Conservation (phyloP, 805 yeast species). For the Myxozyma udenii region DNA sequence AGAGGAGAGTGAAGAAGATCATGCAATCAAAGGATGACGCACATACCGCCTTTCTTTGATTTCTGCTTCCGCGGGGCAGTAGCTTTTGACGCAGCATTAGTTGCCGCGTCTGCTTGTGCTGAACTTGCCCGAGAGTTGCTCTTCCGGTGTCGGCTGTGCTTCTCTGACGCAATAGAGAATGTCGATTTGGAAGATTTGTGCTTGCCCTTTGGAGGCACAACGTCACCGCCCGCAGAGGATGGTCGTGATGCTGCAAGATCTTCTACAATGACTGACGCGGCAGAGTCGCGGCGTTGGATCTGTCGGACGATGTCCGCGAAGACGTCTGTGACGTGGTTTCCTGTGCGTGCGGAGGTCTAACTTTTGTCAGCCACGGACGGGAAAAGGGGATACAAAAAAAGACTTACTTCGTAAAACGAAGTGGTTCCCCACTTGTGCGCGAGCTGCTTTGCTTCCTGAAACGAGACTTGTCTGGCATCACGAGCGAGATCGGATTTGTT, state of each 20-base stretch:
- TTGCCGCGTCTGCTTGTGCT: constrained; percentile 7
- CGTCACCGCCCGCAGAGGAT: constrained; percentile 1
- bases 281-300: constrained; percentile 69
- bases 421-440: constrained; percentile 23
- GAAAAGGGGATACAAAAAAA: background rate
- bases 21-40: constrained; percentile 15
- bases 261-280: constrained; percentile 15
- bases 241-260: background rate
- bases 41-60: constrained; percentile 9
- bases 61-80: constrained; percentile 2
- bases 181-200: constrained; percentile 1
- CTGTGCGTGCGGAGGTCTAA: constrained; percentile 27
- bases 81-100: constrained; percentile 1
- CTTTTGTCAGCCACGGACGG: background rate
- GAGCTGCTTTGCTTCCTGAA: constrained; percentile 21
- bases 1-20: too few species aligned
- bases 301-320: constrained; percentile 49
- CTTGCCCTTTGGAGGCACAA: constrained; percentile 2
- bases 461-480: constrained; percentile 21
- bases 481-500: constrained; percentile 68
- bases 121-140: constrained; percentile 3
- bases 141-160: constrained; percentile 6
- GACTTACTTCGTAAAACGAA: constrained; percentile 24
- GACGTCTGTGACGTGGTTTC: constrained; percentile 18
- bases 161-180: constrained; percentile 4